These are phyloP conservation scores for Kalmusia sp. DNA, from an alignment of 2,329 filamentous ascomycete species.

Conservation along the genomic window DNA sequence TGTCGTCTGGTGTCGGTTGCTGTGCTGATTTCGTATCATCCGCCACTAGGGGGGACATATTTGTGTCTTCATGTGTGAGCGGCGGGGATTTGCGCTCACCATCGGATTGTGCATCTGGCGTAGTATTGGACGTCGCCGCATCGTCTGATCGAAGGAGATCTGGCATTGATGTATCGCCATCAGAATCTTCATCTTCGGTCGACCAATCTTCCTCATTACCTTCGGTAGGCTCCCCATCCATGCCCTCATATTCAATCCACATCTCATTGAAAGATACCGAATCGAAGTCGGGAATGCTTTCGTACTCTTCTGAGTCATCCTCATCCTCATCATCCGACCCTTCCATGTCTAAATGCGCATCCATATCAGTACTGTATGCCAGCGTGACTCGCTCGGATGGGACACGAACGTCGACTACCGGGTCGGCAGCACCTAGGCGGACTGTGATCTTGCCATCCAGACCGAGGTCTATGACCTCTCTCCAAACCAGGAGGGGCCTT, in stretches of 20 bases:
- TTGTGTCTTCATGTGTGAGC: not conserved
- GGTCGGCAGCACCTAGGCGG: constrained; percentile 58
- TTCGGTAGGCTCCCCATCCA: constrained; percentile 39
- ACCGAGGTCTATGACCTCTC: constrained; percentile 64
- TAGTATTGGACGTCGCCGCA: constrained; percentile 39
- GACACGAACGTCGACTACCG: constrained; percentile 59
- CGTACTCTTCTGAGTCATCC: constrained; percentile 43
- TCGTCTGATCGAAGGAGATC: constrained; percentile 31
- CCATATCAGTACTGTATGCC: constrained; percentile 54
- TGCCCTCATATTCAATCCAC: constrained; percentile 49
- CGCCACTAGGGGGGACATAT: constrained; percentile 6
- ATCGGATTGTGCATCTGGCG: constrained; percentile 39
- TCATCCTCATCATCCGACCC: constrained; percentile 35
- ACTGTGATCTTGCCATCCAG: constrained; percentile 62
- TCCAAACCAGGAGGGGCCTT: constrained; percentile 59
- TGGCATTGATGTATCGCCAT: constrained; percentile 42
- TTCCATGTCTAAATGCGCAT: constrained; percentile 32
- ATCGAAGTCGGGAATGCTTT: constrained; percentile 40
- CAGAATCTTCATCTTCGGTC: constrained; percentile 46
- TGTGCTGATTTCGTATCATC: constrained; percentile 13
- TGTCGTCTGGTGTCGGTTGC: constrained; percentile 10
- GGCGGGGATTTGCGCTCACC: constrained; percentile 24
- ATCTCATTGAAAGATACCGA: constrained; percentile 43
- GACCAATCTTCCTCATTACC: constrained; percentile 46
- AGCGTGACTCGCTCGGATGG: constrained; percentile 57